Conservation (phyloP, 1,284 basidiomycete species). For the Ganoderma multipileum region DNA sequence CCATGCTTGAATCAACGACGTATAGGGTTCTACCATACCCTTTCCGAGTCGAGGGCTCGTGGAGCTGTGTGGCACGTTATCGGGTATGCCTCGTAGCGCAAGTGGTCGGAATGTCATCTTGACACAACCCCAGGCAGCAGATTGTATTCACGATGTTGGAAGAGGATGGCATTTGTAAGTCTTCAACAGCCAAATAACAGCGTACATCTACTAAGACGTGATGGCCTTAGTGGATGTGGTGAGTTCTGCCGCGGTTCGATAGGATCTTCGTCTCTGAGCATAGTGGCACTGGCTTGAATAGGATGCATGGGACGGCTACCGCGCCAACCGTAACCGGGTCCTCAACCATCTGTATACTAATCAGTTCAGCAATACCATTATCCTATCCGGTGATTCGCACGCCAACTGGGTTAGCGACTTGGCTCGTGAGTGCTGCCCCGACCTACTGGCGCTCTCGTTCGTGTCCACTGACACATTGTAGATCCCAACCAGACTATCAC, state of each 20-base stretch:
- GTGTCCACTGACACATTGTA: slow-evolving; percentile 27
- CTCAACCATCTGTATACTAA: slow-evolving; percentile 60
- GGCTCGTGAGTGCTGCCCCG: slow-evolving; percentile 48
- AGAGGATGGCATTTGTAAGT: slow-evolving; percentile 48
- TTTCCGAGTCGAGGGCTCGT: slow-evolving; percentile 54
- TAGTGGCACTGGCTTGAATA: slow-evolving; percentile 24
- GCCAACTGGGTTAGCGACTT: slow-evolving; percentile 69
- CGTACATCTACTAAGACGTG: not conserved
- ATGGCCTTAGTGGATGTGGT: slow-evolving; percentile 33
- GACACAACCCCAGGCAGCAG: slow-evolving; percentile 50
- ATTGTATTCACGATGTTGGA: slow-evolving; percentile 61
- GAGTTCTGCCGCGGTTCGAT: not conserved
- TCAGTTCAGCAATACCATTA: slow-evolving; percentile 63
- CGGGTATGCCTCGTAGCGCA: slow-evolving; percentile 42
- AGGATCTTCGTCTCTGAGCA: not conserved
- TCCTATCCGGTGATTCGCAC: slow-evolving; percentile 71
- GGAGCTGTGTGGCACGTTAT: slow-evolving; percentile 68
- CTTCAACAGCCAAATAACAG: not conserved
- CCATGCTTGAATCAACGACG: not conserved
- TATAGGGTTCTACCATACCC: slow-evolving; percentile 59
- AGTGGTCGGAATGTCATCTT: not conserved
- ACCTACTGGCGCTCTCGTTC: not conserved
- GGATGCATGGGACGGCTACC: slow-evolving; percentile 74
- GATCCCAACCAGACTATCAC: slow-evolving; percentile 57
- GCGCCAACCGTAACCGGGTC: slow-evolving; percentile 60